Evolutionary conservation across 768 basidiomycete genomes (phyloP).

Genomic region (Xanthoconium purpureum): DNA sequence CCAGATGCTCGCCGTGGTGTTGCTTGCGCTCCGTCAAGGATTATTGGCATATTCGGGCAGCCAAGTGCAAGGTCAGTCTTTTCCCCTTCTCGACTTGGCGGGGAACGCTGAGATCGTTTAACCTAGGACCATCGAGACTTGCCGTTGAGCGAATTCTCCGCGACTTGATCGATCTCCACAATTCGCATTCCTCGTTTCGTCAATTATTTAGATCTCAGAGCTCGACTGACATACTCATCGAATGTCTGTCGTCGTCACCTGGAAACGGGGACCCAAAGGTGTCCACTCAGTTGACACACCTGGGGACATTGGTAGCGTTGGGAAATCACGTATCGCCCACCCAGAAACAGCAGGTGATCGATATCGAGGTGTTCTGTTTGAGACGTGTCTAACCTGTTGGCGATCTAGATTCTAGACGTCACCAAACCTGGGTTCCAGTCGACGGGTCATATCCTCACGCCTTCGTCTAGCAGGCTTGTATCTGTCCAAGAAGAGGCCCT

Average conservation of each 20-base stretch:
- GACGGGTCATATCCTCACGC: not conserved
- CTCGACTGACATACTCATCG: slow-evolving; percentile 63
- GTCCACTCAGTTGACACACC: slow-evolving; percentile 66
- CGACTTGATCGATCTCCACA: slow-evolving; percentile 67
- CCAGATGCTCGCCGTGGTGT: slow-evolving; percentile 67
- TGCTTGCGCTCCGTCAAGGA: slow-evolving; percentile 64
- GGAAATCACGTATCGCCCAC: slow-evolving; percentile 55
- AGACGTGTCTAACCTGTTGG: not conserved
- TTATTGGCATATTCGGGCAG: slow-evolving; percentile 35
- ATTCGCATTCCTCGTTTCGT: slow-evolving; percentile 62
- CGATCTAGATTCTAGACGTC: slow-evolving; percentile 53
- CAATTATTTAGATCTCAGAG: slow-evolving; percentile 71
- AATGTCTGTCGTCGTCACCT: slow-evolving; percentile 53
- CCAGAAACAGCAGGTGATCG: slow-evolving; percentile 73
- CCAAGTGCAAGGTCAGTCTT: slow-evolving; percentile 15
- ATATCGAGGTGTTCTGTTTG: not conserved
- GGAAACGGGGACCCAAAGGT: slow-evolving; percentile 27
- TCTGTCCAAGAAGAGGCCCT: slow-evolving; percentile 38
- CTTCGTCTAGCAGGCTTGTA: slow-evolving; percentile 15
- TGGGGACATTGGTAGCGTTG: slow-evolving; percentile 64
- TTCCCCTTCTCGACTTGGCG: not conserved
- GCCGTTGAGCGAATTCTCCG: slow-evolving; percentile 45
- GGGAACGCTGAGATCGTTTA: not conserved
- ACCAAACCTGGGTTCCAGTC: slow-evolving; percentile 36
- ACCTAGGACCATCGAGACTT: slow-evolving; percentile 22